Conservation (phyloP, 768 basidiomycete genomes). For the Pleurotus cornucopiae region DNA sequence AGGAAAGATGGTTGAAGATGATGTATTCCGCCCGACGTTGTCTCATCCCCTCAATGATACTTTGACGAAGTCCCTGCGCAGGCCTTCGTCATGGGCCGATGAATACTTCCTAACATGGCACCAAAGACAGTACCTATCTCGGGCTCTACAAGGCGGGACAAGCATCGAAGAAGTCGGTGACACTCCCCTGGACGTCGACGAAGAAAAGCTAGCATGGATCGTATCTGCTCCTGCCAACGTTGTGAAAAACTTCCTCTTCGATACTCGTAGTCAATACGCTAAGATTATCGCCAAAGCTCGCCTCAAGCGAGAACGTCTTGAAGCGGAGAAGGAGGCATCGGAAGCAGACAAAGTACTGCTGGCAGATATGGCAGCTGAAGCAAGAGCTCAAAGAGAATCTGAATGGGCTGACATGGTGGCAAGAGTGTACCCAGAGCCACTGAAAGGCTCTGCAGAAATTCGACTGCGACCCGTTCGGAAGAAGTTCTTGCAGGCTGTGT, state of each 20-base stretch:
- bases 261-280: constrained; percentile 32
- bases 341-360: constrained; percentile 46
- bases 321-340: constrained; percentile 29
- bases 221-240: constrained; percentile 51
- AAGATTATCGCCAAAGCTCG: constrained; percentile 40
- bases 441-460: constrained; percentile 42
- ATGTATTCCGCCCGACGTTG: too few species aligned
- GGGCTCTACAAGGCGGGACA: not conserved
- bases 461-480: constrained; percentile 52
- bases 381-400: constrained; percentile 50
- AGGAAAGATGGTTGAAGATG: not conserved
- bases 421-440: constrained; percentile 48
- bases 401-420: constrained; percentile 63
- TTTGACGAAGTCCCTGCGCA: constrained; percentile 50
- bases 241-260: constrained; percentile 41
- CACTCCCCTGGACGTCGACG: constrained; percentile 39
- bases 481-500: constrained; percentile 57
- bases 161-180: not conserved
- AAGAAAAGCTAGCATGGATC: constrained; percentile 48
- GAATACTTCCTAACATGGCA: constrained; percentile 62
- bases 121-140: constrained; percentile 59
- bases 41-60: constrained; percentile 21
- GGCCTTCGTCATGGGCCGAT: constrained; percentile 54
- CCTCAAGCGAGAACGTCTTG: constrained; percentile 27
- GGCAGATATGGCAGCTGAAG: constrained; percentile 62